Conservation (phyloP, 2,329 filamentous ascomycete genomes). For the Clarireedia monteithiana region DNA sequence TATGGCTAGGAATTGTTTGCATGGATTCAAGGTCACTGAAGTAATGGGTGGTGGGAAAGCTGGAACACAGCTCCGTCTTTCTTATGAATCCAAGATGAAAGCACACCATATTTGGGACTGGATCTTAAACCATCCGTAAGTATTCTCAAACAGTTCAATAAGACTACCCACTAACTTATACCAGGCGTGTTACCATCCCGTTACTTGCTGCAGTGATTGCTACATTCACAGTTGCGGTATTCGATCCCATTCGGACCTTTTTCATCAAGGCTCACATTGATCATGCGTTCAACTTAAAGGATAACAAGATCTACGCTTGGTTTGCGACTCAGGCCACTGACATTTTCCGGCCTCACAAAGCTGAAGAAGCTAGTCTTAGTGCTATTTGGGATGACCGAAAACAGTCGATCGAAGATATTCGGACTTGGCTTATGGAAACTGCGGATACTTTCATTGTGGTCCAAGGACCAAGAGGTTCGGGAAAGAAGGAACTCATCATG, state of each 20-base stretch:
- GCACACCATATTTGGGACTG: conserved; percentile 78
- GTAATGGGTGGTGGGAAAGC: conserved; percentile 63
- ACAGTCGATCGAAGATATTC: conserved; percentile 72
- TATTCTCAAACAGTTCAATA: not conserved
- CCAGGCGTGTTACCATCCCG: conserved; percentile 69
- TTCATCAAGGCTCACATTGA: conserved; percentile 87
- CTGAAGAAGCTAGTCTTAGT: conserved; percentile 61
- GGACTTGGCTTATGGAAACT: conserved; percentile 80
- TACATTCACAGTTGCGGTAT: conserved; percentile 76
- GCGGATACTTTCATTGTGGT: conserved; percentile 90
- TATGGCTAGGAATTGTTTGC: conserved; percentile 55
- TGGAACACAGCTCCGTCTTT: conserved; percentile 71
- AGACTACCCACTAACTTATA: not conserved
- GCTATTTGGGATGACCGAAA: conserved; percentile 57
- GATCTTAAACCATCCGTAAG: conserved; percentile 60
- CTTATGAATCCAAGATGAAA: conserved; percentile 74
- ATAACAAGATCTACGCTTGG: conserved; percentile 72
- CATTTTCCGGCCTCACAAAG: conserved; percentile 47
- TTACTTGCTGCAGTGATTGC: conserved; percentile 73
- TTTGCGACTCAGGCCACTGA: conserved; percentile 65
- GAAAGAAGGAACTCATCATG: conserved; percentile 80
- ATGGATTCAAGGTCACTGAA: conserved; percentile 68
- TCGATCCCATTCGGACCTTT: conserved; percentile 90
- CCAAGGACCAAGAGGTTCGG: conserved; percentile 84
- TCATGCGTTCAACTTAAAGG: conserved; percentile 62